Evolutionary conservation across 805 yeast genomes (phyloP), one percentile per base, ranked within the genome.

Genomic region (Candida ficus): DNA sequence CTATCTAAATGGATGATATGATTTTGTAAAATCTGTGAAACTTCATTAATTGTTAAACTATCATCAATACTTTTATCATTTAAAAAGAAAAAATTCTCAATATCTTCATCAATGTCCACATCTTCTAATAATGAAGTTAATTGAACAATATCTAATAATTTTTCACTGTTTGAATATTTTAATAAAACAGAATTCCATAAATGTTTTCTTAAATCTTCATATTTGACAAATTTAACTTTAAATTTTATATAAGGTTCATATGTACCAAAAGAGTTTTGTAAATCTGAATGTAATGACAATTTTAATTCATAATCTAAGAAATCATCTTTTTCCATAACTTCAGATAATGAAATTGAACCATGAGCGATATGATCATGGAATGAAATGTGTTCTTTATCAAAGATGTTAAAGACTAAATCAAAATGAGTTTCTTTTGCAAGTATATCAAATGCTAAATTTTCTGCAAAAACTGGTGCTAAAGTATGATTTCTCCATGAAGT

Each of bases 401-500:
- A 65, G 4, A 93, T 80, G 21, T 81, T 73, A 54, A 91, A 80
- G 39, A 75, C 74, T 36, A 93, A 64, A 38, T 81, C 75, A 56
- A 71, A 91, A 47, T 71, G 72, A 20, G 64, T 62, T 56, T 91
- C 97, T 45, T 72, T 73, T 4, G 77, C 71, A 27, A 76, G 66
- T 0, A 91, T 75, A 47, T 89, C 95, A 57, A 91, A 83, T 1
- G 91, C 81, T 17, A 90, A 62, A 48, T 82, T 67, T 59, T 90
- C 95, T 52, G 88, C 80, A 63, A 80, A 91, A 1, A 80, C 71
- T 0, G 99, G 99, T 40, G 81, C 80, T 38, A 87, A 61, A 1
- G 87, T 82, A 58, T 91, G 97, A 18, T 85, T 74, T 49, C 80
- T 74, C 80, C 89, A 83, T 10, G 89, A 80, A 0, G 97, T 89